Evolutionary conservation across 2,329 filamentous ascomycete genomes (phyloP).

Genomic region (Claviceps maximensis): DNA sequence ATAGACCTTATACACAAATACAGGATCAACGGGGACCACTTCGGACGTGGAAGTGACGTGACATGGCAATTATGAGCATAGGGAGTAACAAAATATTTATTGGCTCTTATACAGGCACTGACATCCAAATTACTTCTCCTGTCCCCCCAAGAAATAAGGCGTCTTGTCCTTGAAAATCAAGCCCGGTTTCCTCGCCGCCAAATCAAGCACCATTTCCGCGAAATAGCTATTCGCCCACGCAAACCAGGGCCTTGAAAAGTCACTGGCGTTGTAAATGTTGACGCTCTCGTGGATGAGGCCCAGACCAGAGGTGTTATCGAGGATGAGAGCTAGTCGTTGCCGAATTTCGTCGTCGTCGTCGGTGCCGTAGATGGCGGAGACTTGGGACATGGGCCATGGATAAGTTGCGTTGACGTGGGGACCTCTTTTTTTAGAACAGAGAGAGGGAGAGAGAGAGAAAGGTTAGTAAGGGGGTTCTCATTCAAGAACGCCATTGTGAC

Average conservation of each 20-base stretch:
- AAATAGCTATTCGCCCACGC: constrained; percentile 31
- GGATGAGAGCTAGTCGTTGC: constrained; percentile 22
- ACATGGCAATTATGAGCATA: too few species aligned
- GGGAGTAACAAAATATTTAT: too few species aligned
- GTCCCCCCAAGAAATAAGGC: background rate
- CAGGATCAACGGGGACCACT: too few species aligned
- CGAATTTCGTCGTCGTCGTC: constrained; percentile 22
- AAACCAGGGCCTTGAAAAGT: constrained; percentile 33
- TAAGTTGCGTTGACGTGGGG: constrained; percentile 47
- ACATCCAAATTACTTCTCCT: background rate
- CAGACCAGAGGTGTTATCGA: constrained; percentile 26
- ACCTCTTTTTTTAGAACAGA: constrained; percentile 35
- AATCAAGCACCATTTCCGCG: constrained; percentile 44
- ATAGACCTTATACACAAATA: too few species aligned
- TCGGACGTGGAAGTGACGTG: too few species aligned
- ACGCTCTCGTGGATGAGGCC: constrained; percentile 38
- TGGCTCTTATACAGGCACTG: too few species aligned
- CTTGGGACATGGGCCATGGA: constrained; percentile 44
- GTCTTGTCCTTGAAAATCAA: constrained; percentile 35
- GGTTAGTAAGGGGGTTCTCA: background rate
- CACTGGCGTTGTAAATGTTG: constrained; percentile 24
- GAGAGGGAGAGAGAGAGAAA: background rate
- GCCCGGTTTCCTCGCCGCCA: constrained; percentile 71
- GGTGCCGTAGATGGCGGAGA: constrained; percentile 38
- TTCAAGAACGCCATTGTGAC: too few species aligned